A percentile compares a stretch with the other conserved stretches of the same genome.
Conservation (phyloP, 192 early-diverging fungal genomes). For the Backusella tuberculispora region DNA sequence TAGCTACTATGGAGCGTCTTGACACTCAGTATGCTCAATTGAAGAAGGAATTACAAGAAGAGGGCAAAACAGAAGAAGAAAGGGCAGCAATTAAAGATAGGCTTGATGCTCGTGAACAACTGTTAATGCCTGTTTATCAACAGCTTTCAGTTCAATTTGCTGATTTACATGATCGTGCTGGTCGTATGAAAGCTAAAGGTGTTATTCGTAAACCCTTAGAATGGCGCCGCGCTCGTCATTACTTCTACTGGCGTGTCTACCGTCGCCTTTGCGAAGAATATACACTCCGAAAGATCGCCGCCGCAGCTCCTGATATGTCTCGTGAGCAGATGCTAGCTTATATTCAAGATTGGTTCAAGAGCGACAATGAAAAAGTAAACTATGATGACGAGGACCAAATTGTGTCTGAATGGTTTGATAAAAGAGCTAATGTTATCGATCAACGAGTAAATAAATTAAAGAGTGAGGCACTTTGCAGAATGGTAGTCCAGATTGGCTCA, state of each 20-base stretch:
- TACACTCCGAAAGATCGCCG: conserved; percentile 56
- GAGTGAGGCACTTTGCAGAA: conserved; percentile 28
- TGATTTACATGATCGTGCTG: conserved; percentile 93
- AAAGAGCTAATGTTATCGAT: conserved; percentile 37
- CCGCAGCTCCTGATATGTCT: conserved; percentile 48
- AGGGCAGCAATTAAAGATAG: conserved; percentile 68
- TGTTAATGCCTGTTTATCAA: conserved; percentile 87
- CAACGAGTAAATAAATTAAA: conserved; percentile 37
- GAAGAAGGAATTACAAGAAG: conserved; percentile 64
- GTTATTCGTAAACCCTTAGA: conserved; percentile 76
- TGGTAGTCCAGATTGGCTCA: conserved; percentile 25
- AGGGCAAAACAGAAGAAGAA: conserved; percentile 58
- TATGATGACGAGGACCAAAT: conserved; percentile 46
- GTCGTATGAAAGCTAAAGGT: conserved; percentile 94
- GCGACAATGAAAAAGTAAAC: conserved; percentile 46
- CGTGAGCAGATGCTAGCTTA: conserved; percentile 55
- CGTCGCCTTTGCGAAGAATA: conserved; percentile 83
- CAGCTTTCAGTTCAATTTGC: conserved; percentile 95
- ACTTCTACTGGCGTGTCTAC: conserved; percentile 92
- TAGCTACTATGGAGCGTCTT: conserved; percentile 92
- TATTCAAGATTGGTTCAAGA: conserved; percentile 67
- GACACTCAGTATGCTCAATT: conserved; percentile 77
- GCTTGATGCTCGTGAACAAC: conserved; percentile 82
- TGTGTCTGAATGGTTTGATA: conserved; percentile 66
- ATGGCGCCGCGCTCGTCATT: conserved; percentile 77